Evolutionary conservation across 129 eudicot species (phyloP).

Genomic region (Lactuca saligna): DNA sequence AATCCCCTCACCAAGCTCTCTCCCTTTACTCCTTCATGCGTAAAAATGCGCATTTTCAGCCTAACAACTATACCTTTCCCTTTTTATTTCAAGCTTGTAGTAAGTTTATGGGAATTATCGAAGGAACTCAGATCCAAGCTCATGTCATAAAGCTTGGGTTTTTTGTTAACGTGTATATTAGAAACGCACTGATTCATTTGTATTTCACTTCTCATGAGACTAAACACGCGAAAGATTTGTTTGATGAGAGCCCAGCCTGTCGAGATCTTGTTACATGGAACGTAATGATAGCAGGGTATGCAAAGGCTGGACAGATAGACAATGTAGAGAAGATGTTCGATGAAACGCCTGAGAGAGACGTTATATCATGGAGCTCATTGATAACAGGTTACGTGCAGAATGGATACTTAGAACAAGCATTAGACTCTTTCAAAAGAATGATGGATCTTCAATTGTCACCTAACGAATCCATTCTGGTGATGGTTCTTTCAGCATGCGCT

Average conservation of each 20-base stretch:
- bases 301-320: slow-evolving; percentile 10
- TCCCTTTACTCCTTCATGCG: slow-evolving; percentile 13
- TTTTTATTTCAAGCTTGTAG: slow-evolving; percentile 34
- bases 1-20: slow-evolving; percentile 22
- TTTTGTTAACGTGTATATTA: slow-evolving; percentile 18
- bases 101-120: slow-evolving; percentile 8
- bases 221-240: slow-evolving; percentile 15
- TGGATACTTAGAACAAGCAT: slow-evolving; percentile 30
- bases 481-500: slow-evolving; percentile 30
- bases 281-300: slow-evolving; percentile 23
- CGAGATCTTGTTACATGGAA: slow-evolving; percentile 29
- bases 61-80: slow-evolving; percentile 32
- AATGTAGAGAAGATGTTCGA: slow-evolving; percentile 30
- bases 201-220: slow-evolving; percentile 15
- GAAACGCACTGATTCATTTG: slow-evolving; percentile 25
- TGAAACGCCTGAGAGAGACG: slow-evolving; percentile 36
- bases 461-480: slow-evolving; percentile 35
- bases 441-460: slow-evolving; percentile 30
- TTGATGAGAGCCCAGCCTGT: slow-evolving; percentile 23
- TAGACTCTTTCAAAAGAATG: slow-evolving; percentile 17
- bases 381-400: slow-evolving; percentile 33
- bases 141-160: slow-evolving; percentile 29
- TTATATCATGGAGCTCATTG: slow-evolving; percentile 37
- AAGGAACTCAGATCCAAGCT: slow-evolving; percentile 29
- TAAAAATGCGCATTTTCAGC: slow-evolving; percentile 1